Conservation (phyloP, 1,284 basidiomycete species). For the Ustilago crameri region DNA sequence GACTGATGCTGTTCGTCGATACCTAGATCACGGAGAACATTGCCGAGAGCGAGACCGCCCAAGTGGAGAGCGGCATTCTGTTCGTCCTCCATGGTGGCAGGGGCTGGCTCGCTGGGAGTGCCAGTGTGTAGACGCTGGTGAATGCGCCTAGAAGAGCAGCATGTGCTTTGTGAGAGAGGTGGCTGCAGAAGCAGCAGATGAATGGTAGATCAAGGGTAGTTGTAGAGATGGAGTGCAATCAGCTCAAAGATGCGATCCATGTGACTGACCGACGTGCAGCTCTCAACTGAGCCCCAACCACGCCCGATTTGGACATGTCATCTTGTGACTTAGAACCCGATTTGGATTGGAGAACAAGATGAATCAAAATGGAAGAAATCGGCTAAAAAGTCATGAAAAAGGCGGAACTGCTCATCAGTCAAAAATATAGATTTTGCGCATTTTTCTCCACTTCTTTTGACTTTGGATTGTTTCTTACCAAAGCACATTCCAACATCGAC, state of each 20-base stretch:
- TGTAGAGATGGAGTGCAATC: no score
- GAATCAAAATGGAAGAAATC: constrained; percentile 3
- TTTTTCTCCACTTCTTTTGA: constrained; percentile 2
- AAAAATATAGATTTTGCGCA: no score
- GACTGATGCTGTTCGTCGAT: constrained; percentile 53
- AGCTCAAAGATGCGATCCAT: no score
- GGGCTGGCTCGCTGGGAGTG: constrained; percentile 22
- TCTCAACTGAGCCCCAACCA: no score
- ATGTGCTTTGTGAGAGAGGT: constrained; percentile 4
- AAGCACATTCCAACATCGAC: constrained; percentile 2
- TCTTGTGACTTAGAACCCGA: constrained; percentile 6
- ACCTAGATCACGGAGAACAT: constrained; percentile 64
- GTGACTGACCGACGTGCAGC: constrained; percentile 3
- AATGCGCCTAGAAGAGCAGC: constrained; percentile 6
- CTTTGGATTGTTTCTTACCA: constrained; percentile 5
- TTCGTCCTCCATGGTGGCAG: constrained; percentile 59
- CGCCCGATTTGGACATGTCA: constrained; percentile 2
- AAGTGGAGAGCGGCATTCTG: constrained; percentile 63
- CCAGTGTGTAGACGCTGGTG: constrained; percentile 9
- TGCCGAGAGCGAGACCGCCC: constrained; percentile 64
- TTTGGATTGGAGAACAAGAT: background rate
- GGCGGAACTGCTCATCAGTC: constrained; percentile 2
- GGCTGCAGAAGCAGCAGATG: background rate
- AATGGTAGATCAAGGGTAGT: background rate
- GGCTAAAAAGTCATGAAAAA: constrained; percentile 2